Conservation (phyloP, 2,329 filamentous ascomycete genomes). For the Hypoxylon sp. region DNA sequence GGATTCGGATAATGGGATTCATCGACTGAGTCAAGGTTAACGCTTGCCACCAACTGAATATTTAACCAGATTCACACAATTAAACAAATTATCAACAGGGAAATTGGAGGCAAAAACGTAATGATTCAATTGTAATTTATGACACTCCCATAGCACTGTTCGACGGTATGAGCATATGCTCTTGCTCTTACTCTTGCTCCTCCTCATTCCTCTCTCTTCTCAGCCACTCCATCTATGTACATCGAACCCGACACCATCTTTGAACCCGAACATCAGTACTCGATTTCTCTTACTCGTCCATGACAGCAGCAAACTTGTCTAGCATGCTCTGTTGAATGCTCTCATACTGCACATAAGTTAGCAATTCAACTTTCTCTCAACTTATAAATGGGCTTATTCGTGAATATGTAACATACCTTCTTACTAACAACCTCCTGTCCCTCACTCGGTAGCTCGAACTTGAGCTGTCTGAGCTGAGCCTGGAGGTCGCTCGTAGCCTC, state of each 20-base stretch:
- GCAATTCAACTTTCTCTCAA: background rate
- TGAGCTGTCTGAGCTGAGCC: conserved; percentile 87
- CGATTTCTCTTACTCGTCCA: conserved; percentile 82
- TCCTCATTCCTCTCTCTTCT: background rate
- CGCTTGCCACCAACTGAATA: too few species aligned
- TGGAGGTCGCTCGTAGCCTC: conserved; percentile 92
- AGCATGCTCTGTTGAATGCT: conserved; percentile 90
- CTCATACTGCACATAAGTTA: conserved; percentile 78
- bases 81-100: background rate
- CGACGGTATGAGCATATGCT: conserved; percentile 12
- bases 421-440: conserved; percentile 84
- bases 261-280: background rate
- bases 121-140: conserved; percentile 29
- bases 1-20: too few species aligned
- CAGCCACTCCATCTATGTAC: conserved; percentile 34
- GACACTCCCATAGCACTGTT: conserved; percentile 34
- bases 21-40: background rate
- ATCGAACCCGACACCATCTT: conserved; percentile 9
- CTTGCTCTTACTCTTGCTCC: background rate
- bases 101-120: conserved; percentile 6
- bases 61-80: background rate
- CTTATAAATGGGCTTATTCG: background rate
- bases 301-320: conserved; percentile 96
- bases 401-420: conserved; percentile 77
- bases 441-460: conserved; percentile 94